Evolutionary conservation across 2,329 filamentous ascomycete genomes (phyloP).

Genomic region (Claviceps pazoutovae): DNA sequence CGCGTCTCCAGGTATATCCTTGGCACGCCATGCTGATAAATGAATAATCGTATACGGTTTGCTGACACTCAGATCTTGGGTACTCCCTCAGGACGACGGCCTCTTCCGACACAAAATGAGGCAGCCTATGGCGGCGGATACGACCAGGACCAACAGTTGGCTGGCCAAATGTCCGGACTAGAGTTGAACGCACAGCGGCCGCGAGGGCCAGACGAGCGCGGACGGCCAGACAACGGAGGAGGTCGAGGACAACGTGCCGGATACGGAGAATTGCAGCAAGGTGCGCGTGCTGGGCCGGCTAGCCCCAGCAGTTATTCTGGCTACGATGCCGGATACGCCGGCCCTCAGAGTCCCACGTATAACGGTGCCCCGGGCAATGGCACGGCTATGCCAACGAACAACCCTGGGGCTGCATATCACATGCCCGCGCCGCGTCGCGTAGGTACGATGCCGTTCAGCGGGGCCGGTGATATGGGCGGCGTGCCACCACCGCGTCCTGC

Average conservation of each 20-base stretch:
- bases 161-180: slow-evolving; percentile 22
- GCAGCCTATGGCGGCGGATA: slow-evolving; percentile 12
- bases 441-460: slow-evolving; percentile 34
- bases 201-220: slow-evolving; percentile 14
- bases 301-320: slow-evolving; percentile 13
- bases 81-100: slow-evolving; percentile 11
- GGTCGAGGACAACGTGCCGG: slow-evolving; percentile 16
- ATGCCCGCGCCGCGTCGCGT: slow-evolving; percentile 22
- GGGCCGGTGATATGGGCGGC: slow-evolving; percentile 25
- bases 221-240: slow-evolving; percentile 12
- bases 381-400: slow-evolving; percentile 45
- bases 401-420: slow-evolving; percentile 27
- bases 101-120: slow-evolving; percentile 10
- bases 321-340: slow-evolving; percentile 15
- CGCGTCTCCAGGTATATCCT: not conserved
- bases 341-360: slow-evolving; percentile 17
- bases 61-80: not conserved
- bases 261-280: slow-evolving; percentile 14
- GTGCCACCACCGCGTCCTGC: slow-evolving; percentile 39
- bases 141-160: slow-evolving; percentile 18
- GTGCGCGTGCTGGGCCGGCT: slow-evolving; percentile 15
- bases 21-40: not conserved
- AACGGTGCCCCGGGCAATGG: slow-evolving; percentile 39
- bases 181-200: slow-evolving; percentile 17
- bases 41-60: not conserved